Base-by-base conservation (phyloP, 2,329 filamentous ascomycete genomes). In the Fusarium sterilihyphosum region DNA sequence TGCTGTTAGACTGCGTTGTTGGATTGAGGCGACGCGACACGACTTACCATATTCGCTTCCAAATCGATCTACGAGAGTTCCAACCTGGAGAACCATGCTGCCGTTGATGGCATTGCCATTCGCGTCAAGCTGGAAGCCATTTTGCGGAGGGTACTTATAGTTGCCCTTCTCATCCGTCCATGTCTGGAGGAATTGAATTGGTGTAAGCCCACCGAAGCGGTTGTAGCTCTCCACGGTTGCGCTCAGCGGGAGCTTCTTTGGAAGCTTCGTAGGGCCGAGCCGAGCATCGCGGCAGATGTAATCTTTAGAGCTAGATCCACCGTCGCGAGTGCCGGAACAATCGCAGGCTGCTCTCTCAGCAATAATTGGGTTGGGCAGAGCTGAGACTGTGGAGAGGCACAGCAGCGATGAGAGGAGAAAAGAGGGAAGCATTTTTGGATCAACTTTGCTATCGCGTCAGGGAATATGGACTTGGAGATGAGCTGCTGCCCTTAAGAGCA, bases 1-100 rank as follows among this genome's bases (percentile, higher is more conserved):
- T 18, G 6, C 14, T 29, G 38, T 78, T 54, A 78, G 63, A 53
- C 12, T 14, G 7, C 4, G 18, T 9, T 26, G 33, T 9, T 22
- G 12, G 14, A 6, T 13, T 22, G n/a, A 18, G 6, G 17, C 16
- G 9, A 26, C 5, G 3, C 22, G 11, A 59, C 63, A 6, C 24
- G 11, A 61, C 67, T 38, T 78, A 52, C 86, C 86, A 53, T 80
- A 80, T 70, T 87, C 85, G 16, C 80, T 80, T 3, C 86, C 86
- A 56, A 88, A 88, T 4, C 86, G 81, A 75, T 88, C 86, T 4
- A 88, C 70, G 31, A 86, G 79, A n/a, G 82, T 81, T 18, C 85
- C 86, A 1, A 77, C 78, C 5, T 71, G 67, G 1, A 88, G 77
- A 2, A 82, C 82, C 67, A 84, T 79, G 29, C 81, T 84, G 9